Percentiles rank a stretch among this genome's conserved stretches.
Conservation (phyloP, 1,139 yeast species). For the Candida smagusa region DNA sequence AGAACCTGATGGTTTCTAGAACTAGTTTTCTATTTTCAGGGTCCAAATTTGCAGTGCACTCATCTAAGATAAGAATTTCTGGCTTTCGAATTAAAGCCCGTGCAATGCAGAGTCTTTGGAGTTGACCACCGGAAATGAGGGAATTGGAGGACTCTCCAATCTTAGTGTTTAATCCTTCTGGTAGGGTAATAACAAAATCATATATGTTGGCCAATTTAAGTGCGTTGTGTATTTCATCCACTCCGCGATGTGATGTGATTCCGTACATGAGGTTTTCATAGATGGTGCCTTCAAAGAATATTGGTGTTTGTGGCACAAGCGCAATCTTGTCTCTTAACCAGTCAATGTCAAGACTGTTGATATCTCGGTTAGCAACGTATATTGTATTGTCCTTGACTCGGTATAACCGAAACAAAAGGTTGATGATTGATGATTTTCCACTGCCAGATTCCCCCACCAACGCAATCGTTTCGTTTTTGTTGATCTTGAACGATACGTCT, state of each 20-base stretch:
- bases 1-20: conserved; percentile 36
- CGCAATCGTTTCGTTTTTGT: conserved; percentile 52
- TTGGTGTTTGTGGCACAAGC: conserved; percentile 67
- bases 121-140: conserved; percentile 74
- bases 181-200: conserved; percentile 49
- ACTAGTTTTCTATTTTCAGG: conserved; percentile 45
- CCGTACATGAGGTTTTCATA: conserved; percentile 69
- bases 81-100: conserved; percentile 69
- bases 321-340: conserved; percentile 54
- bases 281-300: conserved; percentile 64
- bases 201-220: conserved; percentile 48
- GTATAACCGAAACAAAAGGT: conserved; percentile 53
- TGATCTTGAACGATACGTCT: conserved; percentile 38
- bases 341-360: conserved; percentile 42
- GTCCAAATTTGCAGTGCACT: conserved; percentile 78
- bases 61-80: conserved; percentile 65
- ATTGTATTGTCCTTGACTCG: conserved; percentile 32
- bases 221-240: conserved; percentile 36
- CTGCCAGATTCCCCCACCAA: conserved; percentile 76
- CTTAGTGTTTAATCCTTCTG: conserved; percentile 54
- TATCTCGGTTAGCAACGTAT: conserved; percentile 36
- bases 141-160: conserved; percentile 50
- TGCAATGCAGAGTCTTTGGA: conserved; percentile 73
- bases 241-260: conserved; percentile 11
- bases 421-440: conserved; percentile 71